phyloP scores from a whole-genome alignment of 2,329 filamentous ascomycete species.

The Trichophyton benhamiae region DNA sequence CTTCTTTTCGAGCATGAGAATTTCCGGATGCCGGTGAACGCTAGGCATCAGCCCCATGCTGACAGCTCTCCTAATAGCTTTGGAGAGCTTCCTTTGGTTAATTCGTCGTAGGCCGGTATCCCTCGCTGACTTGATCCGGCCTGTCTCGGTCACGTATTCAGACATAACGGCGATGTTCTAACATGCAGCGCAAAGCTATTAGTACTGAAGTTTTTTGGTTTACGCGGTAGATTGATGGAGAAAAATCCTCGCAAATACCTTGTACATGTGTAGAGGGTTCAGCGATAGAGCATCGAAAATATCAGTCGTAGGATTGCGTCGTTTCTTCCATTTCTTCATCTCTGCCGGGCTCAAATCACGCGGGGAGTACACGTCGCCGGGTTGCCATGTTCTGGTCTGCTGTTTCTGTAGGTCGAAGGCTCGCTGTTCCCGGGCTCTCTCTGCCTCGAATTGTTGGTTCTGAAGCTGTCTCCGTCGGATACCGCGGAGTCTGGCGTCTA shows the following conservation, averaged over 20 bases:
- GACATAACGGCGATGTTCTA: constrained; percentile 89
- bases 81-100: constrained; percentile 88
- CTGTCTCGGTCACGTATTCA: constrained; percentile 74
- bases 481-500: constrained; percentile 1
- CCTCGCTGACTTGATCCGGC: constrained; percentile 65
- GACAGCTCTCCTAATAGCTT: constrained; percentile 78
- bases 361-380: constrained; percentile 80
- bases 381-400: constrained; percentile 54
- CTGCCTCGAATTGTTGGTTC: constrained; percentile 20
- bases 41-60: constrained; percentile 87
- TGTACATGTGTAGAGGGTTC: constrained; percentile 74
- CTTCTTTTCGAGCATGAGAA: constrained; percentile 36
- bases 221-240: neutral
- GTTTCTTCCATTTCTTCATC: constrained; percentile 65
- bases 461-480: neutral
- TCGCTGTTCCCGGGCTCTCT: constrained; percentile 27
- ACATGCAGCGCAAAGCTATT: neutral
- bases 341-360: constrained; percentile 70
- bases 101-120: constrained; percentile 70
- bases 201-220: neutral
- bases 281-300: constrained; percentile 68
- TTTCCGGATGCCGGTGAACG: constrained; percentile 76
- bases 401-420: constrained; percentile 27
- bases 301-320: constrained; percentile 47
- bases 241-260: constrained; percentile 44